These are phyloP conservation scores for Yamadazyma trypodendri DNA, from an alignment of 1,139 yeast species.

Conservation along the genomic window DNA sequence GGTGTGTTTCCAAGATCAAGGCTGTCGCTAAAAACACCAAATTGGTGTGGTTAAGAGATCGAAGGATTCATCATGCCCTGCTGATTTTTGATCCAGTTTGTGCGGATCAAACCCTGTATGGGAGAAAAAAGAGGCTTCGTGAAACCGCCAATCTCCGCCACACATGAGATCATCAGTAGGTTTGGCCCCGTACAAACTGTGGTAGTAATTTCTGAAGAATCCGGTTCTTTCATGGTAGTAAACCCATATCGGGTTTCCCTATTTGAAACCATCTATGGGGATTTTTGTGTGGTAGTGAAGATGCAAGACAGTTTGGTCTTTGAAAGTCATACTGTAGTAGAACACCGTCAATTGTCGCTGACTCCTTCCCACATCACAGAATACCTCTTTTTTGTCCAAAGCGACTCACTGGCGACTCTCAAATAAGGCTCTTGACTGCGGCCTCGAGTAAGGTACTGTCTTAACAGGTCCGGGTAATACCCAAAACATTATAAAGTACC, in stretches of 20 bases:
- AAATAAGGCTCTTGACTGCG: constrained; percentile 4
- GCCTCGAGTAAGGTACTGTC: not conserved
- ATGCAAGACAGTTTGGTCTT: not conserved
- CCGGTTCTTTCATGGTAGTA: constrained; percentile 3
- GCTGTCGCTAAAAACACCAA: constrained; percentile 2
- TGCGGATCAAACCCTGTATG: not conserved
- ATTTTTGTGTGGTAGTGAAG: constrained; percentile 2
- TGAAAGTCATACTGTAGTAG: constrained; percentile 4
- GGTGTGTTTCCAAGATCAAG: constrained; percentile 5
- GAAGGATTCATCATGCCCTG: too few species aligned
- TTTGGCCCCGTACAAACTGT: constrained; percentile 6
- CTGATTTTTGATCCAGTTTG: constrained; percentile 3
- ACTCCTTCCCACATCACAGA: constrained; percentile 4
- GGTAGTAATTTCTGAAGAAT: constrained; percentile 1
- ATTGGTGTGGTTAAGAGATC: not conserved
- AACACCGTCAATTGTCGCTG: not conserved
- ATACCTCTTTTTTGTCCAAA: constrained; percentile 3
- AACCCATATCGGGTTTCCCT: too few species aligned
- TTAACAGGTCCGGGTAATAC: not conserved
- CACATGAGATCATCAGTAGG: constrained; percentile 3
- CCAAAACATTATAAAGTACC: not conserved
- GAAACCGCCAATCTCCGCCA: not conserved
- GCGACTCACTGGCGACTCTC: constrained; percentile 2
- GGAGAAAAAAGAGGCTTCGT: not conserved
- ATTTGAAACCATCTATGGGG: constrained; percentile 5